phyloP scores from a whole-genome alignment of 2,329 filamentous ascomycete species.

The Pseudopyricularia cyperi region DNA sequence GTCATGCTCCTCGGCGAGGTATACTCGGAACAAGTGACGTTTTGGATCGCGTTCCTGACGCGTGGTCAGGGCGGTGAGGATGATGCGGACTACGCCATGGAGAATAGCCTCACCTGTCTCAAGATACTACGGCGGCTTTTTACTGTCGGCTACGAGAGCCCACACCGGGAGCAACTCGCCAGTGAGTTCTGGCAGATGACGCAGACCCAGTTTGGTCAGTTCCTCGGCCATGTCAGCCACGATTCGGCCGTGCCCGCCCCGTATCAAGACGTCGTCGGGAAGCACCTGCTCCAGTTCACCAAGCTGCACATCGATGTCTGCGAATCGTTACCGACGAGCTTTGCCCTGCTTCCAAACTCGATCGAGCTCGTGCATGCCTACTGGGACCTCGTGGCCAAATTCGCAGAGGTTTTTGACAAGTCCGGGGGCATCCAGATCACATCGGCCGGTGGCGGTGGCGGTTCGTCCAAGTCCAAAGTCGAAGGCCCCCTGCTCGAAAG shows the following conservation, averaged over 20 bases:
- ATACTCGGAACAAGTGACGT: constrained; percentile 59
- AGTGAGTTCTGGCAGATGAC: constrained; percentile 70
- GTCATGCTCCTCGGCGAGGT: constrained; percentile 68
- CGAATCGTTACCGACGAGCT: constrained; percentile 65
- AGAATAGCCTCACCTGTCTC: constrained; percentile 65
- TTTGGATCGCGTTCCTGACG: constrained; percentile 52
- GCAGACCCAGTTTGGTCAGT: constrained; percentile 63
- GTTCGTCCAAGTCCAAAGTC: constrained; percentile 29
- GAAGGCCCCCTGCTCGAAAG: constrained; percentile 61
- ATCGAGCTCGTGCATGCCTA: constrained; percentile 68
- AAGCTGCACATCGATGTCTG: constrained; percentile 88
- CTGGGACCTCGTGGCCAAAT: constrained; percentile 68
- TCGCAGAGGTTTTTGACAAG: constrained; percentile 61
- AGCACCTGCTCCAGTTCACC: constrained; percentile 78
- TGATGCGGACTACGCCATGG: constrained; percentile 49
- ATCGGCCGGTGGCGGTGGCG: constrained; percentile 18
- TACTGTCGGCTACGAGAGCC: constrained; percentile 70
- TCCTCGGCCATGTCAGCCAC: constrained; percentile 50
- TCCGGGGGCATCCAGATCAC: constrained; percentile 41
- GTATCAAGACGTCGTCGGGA: constrained; percentile 56
- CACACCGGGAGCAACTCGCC: constrained; percentile 65
- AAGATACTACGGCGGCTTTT: constrained; percentile 71
- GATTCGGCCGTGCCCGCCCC: constrained; percentile 38
- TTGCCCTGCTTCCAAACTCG: constrained; percentile 69
- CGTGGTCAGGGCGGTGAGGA: constrained; percentile 44